These are phyloP conservation scores for Clausena lansium DNA, from an alignment of 345 rosid genomes.

Conservation along the genomic window DNA sequence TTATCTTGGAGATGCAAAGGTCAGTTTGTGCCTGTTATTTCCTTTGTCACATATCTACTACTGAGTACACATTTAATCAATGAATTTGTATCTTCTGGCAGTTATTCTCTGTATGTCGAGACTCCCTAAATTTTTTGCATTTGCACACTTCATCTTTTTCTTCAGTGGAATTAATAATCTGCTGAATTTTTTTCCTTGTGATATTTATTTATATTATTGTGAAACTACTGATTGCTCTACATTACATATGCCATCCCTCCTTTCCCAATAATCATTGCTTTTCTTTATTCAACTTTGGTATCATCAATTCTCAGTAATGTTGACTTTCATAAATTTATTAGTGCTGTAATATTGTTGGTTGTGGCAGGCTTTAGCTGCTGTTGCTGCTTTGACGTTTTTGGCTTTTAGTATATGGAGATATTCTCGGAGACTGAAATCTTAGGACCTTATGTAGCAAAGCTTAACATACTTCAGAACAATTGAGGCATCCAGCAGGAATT, in stretches of 20 bases:
- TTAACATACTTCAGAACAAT: neutral
- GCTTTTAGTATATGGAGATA: constrained; percentile 63
- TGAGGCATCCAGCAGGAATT: neutral
- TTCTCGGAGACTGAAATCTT: constrained; percentile 43
- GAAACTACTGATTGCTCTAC: neutral
- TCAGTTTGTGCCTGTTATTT: constrained; percentile 27
- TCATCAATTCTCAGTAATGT: neutral
- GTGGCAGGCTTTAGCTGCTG: constrained; percentile 58
- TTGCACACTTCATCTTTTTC: neutral
- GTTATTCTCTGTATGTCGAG: neutral
- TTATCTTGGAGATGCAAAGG: constrained; percentile 57
- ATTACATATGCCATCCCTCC: neutral
- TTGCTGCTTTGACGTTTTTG: constrained; percentile 53
- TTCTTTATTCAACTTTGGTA: neutral
- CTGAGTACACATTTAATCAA: neutral
- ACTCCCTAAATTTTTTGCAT: neutral
- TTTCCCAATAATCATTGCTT: neutral
- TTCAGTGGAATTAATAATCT: neutral
- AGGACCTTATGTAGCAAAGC: constrained; percentile 2
- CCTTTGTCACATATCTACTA: neutral
- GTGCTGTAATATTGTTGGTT: constrained; percentile 12
- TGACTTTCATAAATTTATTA: neutral
- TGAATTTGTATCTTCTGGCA: neutral
- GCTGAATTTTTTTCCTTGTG: too few species aligned
- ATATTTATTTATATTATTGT: neutral